Evolutionary conservation across 1,284 basidiomycete genomes (phyloP).

Genomic region (Ceratobasidium sp.): DNA sequence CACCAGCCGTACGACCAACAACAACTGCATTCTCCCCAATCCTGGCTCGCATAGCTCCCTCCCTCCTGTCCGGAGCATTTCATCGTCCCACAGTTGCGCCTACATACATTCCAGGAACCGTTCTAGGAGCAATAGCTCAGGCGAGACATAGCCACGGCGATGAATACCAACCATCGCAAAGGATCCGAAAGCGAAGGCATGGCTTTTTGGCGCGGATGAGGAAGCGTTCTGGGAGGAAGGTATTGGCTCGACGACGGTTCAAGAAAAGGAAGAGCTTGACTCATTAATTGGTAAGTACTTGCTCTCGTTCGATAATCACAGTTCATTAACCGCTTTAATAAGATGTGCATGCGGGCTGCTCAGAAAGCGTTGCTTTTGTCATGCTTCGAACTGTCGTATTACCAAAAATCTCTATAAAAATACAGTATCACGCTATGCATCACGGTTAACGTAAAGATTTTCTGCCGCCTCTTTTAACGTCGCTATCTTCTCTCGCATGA

Average conservation of each 20-base stretch:
- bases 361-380: no score
- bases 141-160: conserved; percentile 56
- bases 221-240: conserved; percentile 68
- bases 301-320: neutral
- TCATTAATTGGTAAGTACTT: conserved; percentile 51
- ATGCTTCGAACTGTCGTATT: no score
- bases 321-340: no score
- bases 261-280: conserved; percentile 69
- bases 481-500: conserved; percentile 84
- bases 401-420: conserved; percentile 3
- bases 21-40: conserved; percentile 28
- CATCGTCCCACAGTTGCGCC: conserved; percentile 9
- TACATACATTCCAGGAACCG: conserved; percentile 34
- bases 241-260: conserved; percentile 61
- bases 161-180: conserved; percentile 89
- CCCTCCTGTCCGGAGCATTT: conserved; percentile 6
- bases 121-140: conserved; percentile 43
- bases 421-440: conserved; percentile 12
- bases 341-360: no score
- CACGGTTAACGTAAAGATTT: conserved; percentile 39
- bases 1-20: neutral
- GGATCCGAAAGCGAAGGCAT: conserved; percentile 87
- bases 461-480: conserved; percentile 66
- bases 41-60: conserved; percentile 33
- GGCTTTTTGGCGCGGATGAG: conserved; percentile 80